Percentiles rank a stretch among this genome's conserved stretches.
phyloP scores from a whole-genome alignment of 2,329 filamentous ascomycete species.

The Celoporthe dispersa region DNA sequence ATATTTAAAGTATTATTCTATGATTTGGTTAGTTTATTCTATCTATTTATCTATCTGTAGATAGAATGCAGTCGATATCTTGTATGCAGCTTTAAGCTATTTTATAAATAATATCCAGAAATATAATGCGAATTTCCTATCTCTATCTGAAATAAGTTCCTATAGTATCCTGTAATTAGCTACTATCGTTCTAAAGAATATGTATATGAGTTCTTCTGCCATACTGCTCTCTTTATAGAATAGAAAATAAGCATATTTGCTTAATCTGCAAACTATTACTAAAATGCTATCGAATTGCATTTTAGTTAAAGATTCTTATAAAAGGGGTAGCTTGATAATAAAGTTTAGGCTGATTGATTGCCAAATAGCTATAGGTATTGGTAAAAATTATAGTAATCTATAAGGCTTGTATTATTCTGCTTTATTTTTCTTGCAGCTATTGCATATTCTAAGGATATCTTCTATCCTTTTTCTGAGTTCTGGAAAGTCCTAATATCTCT shows the following conservation, averaged over 20 bases:
- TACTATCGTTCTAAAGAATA: no score
- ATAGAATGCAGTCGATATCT: not conserved
- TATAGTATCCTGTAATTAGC: not conserved
- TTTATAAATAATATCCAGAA: no score
- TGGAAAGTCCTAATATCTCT: not conserved
- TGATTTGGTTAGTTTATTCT: not conserved
- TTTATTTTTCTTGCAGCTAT: not conserved
- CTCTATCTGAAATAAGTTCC: not conserved
- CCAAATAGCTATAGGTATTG: no score
- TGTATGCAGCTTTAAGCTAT: not conserved
- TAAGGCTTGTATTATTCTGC: constrained; percentile 15
- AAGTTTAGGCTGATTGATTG: no score
- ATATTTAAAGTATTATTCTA: not conserved
- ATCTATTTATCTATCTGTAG: not conserved
- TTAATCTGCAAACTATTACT: no score
- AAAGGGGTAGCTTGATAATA: no score
- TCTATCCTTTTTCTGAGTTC: not conserved
- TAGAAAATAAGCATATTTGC: no score
- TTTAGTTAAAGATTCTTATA: no score
- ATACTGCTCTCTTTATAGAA: no score
- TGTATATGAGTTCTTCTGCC: no score
- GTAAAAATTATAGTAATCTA: constrained; percentile 14
- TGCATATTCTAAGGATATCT: not conserved
- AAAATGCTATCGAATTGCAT: no score
- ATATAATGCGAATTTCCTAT: no score